phyloP scores from a whole-genome alignment of 768 basidiomycete genomes.

The Podaxis sp. region DNA sequence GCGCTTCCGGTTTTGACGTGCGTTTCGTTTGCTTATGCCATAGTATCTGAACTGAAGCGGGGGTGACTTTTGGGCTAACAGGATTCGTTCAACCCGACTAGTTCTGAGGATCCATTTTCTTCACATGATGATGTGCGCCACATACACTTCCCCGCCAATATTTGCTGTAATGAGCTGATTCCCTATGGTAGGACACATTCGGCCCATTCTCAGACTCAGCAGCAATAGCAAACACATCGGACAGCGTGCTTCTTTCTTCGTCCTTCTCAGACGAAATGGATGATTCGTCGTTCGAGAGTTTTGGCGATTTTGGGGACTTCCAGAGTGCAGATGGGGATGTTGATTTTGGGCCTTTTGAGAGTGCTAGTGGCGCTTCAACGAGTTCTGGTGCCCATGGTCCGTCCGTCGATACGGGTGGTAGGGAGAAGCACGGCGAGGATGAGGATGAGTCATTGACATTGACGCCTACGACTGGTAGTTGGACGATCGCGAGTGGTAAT shows the following conservation, averaged over 20 bases:
- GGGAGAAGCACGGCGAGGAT: background rate
- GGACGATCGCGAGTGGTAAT: slow-evolving; percentile 59
- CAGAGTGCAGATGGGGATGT: slow-evolving; percentile 43
- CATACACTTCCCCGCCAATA: background rate
- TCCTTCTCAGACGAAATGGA: slow-evolving; percentile 61
- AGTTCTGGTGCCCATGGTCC: background rate
- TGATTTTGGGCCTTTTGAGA: slow-evolving; percentile 14
- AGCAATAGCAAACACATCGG: slow-evolving; percentile 37
- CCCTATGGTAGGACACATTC: slow-evolving; percentile 53
- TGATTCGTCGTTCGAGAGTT: slow-evolving; percentile 67
- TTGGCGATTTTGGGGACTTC: slow-evolving; percentile 84
- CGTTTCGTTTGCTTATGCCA: slow-evolving; percentile 24
- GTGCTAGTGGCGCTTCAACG: background rate
- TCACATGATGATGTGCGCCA: slow-evolving; percentile 51
- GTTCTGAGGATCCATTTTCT: slow-evolving; percentile 50
- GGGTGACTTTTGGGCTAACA: slow-evolving; percentile 21
- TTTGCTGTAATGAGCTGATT: background rate
- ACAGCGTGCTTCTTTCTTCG: slow-evolving; percentile 55
- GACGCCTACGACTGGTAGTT: slow-evolving; percentile 59
- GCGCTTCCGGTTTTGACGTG: slow-evolving; percentile 54
- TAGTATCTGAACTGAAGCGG: background rate
- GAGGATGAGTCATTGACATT: slow-evolving; percentile 3
- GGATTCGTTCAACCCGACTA: slow-evolving; percentile 52
- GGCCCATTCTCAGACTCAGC: slow-evolving; percentile 79
- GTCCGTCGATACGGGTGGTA: background rate